These are phyloP conservation scores for Didymella exigua DNA, from an alignment of 2,329 filamentous ascomycete genomes.

Conservation along the genomic window DNA sequence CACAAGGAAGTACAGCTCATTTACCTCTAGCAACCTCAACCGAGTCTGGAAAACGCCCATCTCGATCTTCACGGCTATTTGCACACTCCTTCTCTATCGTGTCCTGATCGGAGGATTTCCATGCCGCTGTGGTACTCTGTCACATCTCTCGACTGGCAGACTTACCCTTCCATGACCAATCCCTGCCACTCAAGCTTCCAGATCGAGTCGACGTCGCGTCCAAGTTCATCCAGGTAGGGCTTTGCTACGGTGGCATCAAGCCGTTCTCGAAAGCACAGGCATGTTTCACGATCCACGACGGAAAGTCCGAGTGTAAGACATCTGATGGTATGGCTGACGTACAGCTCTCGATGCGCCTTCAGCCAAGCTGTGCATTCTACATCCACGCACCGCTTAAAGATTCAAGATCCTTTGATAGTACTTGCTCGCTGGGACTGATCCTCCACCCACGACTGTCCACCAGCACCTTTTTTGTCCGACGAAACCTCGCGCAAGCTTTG, in stretches of 20 bases:
- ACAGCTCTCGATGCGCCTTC: background rate
- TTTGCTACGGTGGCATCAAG: background rate
- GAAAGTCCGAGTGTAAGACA: background rate
- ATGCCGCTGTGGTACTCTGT: background rate
- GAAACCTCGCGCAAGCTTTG: background rate
- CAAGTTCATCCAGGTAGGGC: background rate
- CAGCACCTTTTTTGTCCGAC: background rate
- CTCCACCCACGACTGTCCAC: background rate
- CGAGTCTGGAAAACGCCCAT: background rate
- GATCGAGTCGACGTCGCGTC: background rate
- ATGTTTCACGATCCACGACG: background rate
- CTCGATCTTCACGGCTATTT: background rate
- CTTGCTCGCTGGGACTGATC: background rate
- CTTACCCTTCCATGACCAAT: background rate
- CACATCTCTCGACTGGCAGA: background rate
- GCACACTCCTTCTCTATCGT: background rate
- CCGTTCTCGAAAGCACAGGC: background rate
- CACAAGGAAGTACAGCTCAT: slow-evolving; percentile 5
- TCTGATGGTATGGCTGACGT: background rate
- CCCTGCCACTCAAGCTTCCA: background rate
- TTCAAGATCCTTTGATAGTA: background rate
- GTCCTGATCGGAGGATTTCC: background rate
- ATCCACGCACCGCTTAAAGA: background rate
- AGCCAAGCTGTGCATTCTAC: too few species aligned
- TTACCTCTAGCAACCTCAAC: background rate